A percentile compares a stretch with the other conserved stretches of the same genome.
Conservation (phyloP, 2,329 filamentous ascomycete species). For the Volutella citrinella region DNA sequence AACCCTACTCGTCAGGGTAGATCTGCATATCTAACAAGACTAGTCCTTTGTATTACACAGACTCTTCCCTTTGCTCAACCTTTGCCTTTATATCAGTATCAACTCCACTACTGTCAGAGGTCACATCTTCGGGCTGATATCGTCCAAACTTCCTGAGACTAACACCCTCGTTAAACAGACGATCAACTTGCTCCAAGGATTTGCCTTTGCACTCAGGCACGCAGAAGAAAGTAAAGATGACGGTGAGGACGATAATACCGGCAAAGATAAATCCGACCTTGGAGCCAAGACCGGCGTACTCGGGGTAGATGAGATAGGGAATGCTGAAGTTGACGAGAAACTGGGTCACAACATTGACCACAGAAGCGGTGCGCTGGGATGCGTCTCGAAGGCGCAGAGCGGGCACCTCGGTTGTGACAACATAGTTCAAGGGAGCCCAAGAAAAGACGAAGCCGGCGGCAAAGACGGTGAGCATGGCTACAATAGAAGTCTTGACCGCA, state of each 20-base stretch:
- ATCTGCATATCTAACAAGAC: no score
- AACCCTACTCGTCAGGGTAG: no score
- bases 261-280: slow-evolving; percentile 3
- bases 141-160: no score
- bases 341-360: slow-evolving; percentile 1
- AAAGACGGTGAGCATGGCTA: slow-evolving; percentile 24
- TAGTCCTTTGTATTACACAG: no score
- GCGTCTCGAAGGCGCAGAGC: slow-evolving; percentile 8
- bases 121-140: no score
- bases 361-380: slow-evolving; percentile 1
- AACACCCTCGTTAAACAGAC: no score
- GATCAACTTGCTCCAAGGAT: background rate
- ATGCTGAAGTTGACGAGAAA: no score
- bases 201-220: background rate
- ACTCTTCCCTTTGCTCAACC: no score
- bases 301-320: background rate
- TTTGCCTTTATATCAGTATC: no score
- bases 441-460: slow-evolving; percentile 10
- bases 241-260: background rate
- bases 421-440: slow-evolving; percentile 13
- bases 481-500: slow-evolving; percentile 18
- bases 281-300: background rate
- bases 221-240: background rate
- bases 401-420: slow-evolving; percentile 18
- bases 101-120: no score